Evolutionary conservation across 1,284 basidiomycete genomes (phyloP).

Genomic region (Cystobasidium pallidum): DNA sequence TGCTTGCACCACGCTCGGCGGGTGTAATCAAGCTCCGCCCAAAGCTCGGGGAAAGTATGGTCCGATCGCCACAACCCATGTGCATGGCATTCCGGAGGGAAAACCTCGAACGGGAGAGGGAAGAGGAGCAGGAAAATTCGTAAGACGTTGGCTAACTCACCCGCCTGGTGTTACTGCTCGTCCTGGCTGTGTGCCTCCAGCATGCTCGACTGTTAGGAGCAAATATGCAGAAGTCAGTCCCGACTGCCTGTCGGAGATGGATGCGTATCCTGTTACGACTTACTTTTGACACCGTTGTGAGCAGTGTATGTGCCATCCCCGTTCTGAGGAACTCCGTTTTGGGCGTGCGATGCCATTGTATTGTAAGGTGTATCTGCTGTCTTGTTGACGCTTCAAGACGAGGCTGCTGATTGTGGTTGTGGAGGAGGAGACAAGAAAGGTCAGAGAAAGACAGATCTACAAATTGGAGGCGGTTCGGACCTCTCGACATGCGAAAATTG

Average conservation of each 20-base stretch:
- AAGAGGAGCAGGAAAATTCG: not conserved
- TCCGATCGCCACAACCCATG: constrained; percentile 4
- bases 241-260: not conserved
- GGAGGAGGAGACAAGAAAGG: not conserved
- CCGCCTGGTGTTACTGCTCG: constrained; percentile 36
- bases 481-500: not conserved
- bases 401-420: not conserved
- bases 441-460: not conserved
- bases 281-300: constrained; percentile 41
- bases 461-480: not conserved
- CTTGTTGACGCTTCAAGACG: too few relatives aligned
- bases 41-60: not conserved
- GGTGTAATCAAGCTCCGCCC: not conserved
- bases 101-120: not conserved
- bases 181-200: constrained; percentile 10
- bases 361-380: not conserved
- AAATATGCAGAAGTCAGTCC: not conserved
- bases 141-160: not conserved
- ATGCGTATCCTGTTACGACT: not conserved
- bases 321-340: constrained; percentile 1
- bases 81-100: constrained; percentile 8
- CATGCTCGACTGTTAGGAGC: constrained; percentile 26
- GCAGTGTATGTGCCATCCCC: constrained; percentile 37
- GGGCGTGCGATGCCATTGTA: not conserved
- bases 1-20: not conserved